Conservation (phyloP, 2,329 filamentous ascomycete genomes). For the Scedosporium boydii region DNA sequence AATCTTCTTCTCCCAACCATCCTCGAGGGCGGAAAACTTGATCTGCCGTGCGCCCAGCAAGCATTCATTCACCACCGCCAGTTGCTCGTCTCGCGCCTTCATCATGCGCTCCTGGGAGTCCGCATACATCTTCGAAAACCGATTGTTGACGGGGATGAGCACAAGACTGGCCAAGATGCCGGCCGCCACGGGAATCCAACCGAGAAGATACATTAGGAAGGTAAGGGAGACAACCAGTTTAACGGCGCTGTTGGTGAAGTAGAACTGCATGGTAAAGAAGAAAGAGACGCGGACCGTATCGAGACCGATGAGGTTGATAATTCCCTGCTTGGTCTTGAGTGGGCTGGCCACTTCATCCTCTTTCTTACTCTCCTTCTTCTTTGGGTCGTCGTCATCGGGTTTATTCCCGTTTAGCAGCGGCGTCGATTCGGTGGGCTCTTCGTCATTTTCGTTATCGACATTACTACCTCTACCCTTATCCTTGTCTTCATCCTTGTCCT, state of each 20-base stretch:
- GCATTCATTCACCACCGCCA: slow-evolving; percentile 67
- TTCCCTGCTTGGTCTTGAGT: slow-evolving; percentile 51
- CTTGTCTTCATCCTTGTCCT: slow-evolving; percentile 16
- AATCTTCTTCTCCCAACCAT: slow-evolving; percentile 66
- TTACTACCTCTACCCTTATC: not conserved
- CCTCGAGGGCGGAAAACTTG: slow-evolving; percentile 71
- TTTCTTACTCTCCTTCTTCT: slow-evolving; percentile 44
- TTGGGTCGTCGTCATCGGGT: slow-evolving; percentile 38
- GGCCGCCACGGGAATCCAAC: slow-evolving; percentile 58
- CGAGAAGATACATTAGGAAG: slow-evolving; percentile 61
- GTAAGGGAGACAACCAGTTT: slow-evolving; percentile 56
- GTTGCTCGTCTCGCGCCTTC: slow-evolving; percentile 66
- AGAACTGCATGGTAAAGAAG: slow-evolving; percentile 56
- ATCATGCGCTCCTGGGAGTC: slow-evolving; percentile 60
- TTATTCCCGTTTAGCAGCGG: slow-evolving; percentile 18
- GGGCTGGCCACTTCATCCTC: slow-evolving; percentile 19
- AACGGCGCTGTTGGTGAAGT: slow-evolving; percentile 52
- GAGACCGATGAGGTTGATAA: slow-evolving; percentile 71
- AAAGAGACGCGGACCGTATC: slow-evolving; percentile 61
- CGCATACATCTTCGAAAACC: slow-evolving; percentile 55
- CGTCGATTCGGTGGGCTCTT: slow-evolving; percentile 8
- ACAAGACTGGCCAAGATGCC: slow-evolving; percentile 56
- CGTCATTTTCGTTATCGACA: slow-evolving; percentile 15
- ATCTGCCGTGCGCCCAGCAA: slow-evolving; percentile 74
- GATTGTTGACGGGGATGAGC: slow-evolving; percentile 60